Conservation (phyloP, 768 basidiomycete species). For the Auricularia sp. region DNA sequence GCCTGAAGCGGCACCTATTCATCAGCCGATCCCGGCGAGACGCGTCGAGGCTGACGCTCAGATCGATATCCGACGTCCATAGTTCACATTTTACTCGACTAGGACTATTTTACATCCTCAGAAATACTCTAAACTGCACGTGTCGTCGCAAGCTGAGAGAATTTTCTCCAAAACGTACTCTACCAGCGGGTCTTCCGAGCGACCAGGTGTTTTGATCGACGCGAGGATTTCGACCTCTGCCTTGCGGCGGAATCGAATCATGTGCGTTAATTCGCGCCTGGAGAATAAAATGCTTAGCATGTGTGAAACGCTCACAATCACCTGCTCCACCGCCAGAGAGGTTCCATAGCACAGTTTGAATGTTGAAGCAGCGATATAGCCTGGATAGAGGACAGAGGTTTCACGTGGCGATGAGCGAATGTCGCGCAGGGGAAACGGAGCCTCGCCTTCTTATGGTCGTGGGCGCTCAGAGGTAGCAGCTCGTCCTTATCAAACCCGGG, state of each 20-base stretch:
- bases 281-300: not conserved
- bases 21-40: no score
- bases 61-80: not conserved
- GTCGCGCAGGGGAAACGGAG: not conserved
- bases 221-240: slow-evolving; percentile 80
- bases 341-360: not conserved
- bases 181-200: not conserved
- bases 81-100: not conserved
- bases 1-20: no score
- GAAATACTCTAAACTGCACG: not conserved
- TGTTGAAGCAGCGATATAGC: not conserved
- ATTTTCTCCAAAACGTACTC: not conserved
- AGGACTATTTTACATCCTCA: not conserved
- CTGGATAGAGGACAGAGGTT: not conserved
- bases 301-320: not conserved
- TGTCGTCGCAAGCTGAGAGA: not conserved
- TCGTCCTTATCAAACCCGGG: slow-evolving; percentile 48
- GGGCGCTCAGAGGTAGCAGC: slow-evolving; percentile 56
- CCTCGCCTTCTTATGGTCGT: slow-evolving; percentile 68
- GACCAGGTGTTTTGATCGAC: not conserved
- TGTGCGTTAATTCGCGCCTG: slow-evolving; percentile 73
- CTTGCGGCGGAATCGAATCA: slow-evolving; percentile 76
- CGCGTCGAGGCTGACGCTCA: no score
- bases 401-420: not conserved
- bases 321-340: not conserved